Percentiles rank a stretch among this genome's conserved stretches.
Evolutionary conservation across 805 yeast species (phyloP).

Genomic region (Kluyveromyces siamensis): DNA sequence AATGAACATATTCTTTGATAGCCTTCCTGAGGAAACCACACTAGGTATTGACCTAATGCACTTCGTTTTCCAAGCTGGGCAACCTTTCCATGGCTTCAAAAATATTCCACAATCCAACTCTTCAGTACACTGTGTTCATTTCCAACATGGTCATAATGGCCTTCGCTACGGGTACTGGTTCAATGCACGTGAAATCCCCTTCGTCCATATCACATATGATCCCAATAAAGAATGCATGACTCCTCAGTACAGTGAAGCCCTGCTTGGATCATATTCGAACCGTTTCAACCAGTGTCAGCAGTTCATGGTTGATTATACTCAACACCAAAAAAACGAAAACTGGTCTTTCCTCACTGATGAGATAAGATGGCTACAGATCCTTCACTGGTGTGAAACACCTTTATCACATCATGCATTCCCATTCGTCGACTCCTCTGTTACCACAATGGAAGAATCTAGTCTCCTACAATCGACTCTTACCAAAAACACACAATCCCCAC

Average conservation of each 20-base stretch:
- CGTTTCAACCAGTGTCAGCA: slow-evolving; percentile 5
- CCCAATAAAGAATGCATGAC: slow-evolving; percentile 10
- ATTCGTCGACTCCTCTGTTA: slow-evolving; percentile 26
- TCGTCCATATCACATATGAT: slow-evolving; percentile 11
- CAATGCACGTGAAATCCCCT: slow-evolving; percentile 3
- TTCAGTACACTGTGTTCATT: slow-evolving; percentile 20
- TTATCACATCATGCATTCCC: slow-evolving; percentile 1
- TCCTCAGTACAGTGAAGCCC: neutral
- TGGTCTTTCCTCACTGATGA: slow-evolving; percentile 13
- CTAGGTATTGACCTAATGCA: slow-evolving; percentile 22
- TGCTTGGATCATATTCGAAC: neutral
- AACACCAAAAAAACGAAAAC: slow-evolving; percentile 11
- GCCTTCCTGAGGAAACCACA: slow-evolving; percentile 10
- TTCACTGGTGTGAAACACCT: neutral
- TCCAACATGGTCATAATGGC: slow-evolving; percentile 11
- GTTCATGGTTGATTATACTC: slow-evolving; percentile 16
- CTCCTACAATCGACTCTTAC: slow-evolving; percentile 9
- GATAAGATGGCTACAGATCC: slow-evolving; percentile 12
- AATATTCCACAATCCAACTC: slow-evolving; percentile 12
- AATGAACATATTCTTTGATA: slow-evolving; percentile 7
- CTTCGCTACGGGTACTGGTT: slow-evolving; percentile 28
- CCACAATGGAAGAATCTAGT: slow-evolving; percentile 17
- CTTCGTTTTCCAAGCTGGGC: slow-evolving; percentile 14
- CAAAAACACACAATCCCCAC: neutral
- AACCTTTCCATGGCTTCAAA: slow-evolving; percentile 20